Evolutionary conservation across 768 basidiomycete genomes (phyloP).

Genomic region (Psilocybe azurescens): DNA sequence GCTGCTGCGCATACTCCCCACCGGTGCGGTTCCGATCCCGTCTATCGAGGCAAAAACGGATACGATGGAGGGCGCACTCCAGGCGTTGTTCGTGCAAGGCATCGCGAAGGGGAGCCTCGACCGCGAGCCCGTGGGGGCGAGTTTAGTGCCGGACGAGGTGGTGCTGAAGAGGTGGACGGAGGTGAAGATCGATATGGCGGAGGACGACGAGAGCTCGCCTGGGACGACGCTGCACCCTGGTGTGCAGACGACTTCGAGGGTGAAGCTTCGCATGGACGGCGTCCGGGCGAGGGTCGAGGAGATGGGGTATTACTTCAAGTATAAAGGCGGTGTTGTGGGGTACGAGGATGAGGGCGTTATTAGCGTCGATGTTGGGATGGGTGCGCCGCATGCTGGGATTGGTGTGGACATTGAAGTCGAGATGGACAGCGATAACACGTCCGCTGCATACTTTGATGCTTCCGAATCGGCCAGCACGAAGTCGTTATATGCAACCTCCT

Average conservation of each 20-base stretch:
- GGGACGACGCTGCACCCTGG: slow-evolving; percentile 7
- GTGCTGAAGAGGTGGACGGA: slow-evolving; percentile 41
- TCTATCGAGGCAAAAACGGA: slow-evolving; percentile 41
- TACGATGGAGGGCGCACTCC: slow-evolving; percentile 35
- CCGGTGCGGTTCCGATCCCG: slow-evolving; percentile 38
- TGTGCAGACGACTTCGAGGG: slow-evolving; percentile 28
- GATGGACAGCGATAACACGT: slow-evolving; percentile 24
- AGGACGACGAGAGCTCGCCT: slow-evolving; percentile 2
- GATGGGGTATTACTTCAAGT: slow-evolving; percentile 43
- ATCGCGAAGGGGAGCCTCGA: slow-evolving; percentile 21
- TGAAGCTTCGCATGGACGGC: slow-evolving; percentile 39
- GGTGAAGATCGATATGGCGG: slow-evolving; percentile 36
- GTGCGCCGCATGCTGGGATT: slow-evolving; percentile 28
- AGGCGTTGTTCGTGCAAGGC: slow-evolving; percentile 35
- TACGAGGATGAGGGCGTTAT: slow-evolving; percentile 45
- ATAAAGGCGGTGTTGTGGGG: slow-evolving; percentile 29
- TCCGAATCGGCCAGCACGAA: background rate
- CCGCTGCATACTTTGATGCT: background rate
- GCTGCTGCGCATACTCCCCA: slow-evolving; percentile 31
- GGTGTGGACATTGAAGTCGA: slow-evolving; percentile 37
- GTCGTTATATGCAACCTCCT: background rate
- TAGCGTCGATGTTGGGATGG: slow-evolving; percentile 38
- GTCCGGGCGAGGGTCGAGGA: slow-evolving; percentile 36
- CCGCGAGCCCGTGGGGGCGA: slow-evolving; percentile 22
- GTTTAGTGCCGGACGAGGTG: slow-evolving; percentile 39